phyloP scores from a whole-genome alignment of 1,284 basidiomycete species.

The Ceratobasidium sp. region DNA sequence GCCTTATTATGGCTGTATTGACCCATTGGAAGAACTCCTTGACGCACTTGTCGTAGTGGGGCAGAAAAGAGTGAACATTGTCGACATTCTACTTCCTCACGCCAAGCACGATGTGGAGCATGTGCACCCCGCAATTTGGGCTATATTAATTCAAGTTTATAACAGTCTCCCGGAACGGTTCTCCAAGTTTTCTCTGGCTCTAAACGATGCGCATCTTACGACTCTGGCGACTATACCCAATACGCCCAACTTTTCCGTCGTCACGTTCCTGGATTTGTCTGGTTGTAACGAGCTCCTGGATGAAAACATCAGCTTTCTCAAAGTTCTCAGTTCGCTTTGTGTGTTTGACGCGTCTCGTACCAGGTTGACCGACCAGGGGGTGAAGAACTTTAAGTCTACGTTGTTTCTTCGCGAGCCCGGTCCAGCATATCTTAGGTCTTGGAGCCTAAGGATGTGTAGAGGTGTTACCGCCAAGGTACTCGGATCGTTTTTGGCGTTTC shows the following conservation, averaged over 20 bases:
- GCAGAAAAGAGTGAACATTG: constrained; percentile 13
- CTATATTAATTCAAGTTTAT: constrained; percentile 28
- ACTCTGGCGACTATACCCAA: constrained; percentile 1
- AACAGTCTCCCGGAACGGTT: constrained; percentile 13
- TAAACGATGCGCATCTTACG: constrained; percentile 34
- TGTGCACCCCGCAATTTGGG: constrained; percentile 28
- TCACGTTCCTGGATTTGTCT: constrained; percentile 30
- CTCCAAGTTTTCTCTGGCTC: constrained; percentile 12
- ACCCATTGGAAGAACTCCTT: constrained; percentile 1
- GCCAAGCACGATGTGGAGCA: constrained; percentile 6
- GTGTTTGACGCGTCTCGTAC: constrained; percentile 25
- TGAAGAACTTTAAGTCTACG: constrained; percentile 29
- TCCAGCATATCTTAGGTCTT: constrained; percentile 18
- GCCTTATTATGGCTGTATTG: constrained; percentile 10
- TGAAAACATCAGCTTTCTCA: constrained; percentile 19
- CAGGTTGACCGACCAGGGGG: constrained; percentile 13
- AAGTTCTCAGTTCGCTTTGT: constrained; percentile 16
- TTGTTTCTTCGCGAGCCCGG: constrained; percentile 25
- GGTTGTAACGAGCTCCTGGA: not conserved
- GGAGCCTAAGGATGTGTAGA: constrained; percentile 16
- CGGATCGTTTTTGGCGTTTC: constrained; percentile 1
- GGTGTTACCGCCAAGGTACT: constrained; percentile 1
- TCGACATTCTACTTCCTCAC: constrained; percentile 10
- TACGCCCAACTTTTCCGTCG: constrained; percentile 27
- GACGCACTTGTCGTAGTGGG: not conserved